Evolutionary conservation across 148 eudicot species (phyloP).

Genomic region (Rhododendron simsii): DNA sequence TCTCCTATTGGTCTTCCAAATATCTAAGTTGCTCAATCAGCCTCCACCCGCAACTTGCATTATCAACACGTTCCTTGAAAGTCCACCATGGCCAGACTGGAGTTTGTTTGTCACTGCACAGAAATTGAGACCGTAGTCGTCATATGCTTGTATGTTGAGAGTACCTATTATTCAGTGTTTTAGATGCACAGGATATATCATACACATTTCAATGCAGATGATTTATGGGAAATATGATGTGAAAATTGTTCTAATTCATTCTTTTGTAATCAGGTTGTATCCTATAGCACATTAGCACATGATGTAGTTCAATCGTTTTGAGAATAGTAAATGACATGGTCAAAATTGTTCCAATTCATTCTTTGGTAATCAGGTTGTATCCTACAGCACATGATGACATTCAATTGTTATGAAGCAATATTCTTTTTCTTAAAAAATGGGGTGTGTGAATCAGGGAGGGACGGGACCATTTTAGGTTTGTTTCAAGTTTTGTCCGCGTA

Average conservation of each 20-base stretch:
- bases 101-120: neutral
- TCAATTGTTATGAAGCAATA: neutral
- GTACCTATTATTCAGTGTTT: neutral
- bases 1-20: neutral
- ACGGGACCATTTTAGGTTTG: neutral
- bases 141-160: neutral
- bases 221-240: neutral
- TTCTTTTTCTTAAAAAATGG: neutral
- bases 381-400: neutral
- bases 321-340: neutral
- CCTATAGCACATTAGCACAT: neutral
- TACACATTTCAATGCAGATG: neutral
- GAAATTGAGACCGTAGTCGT: neutral
- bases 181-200: neutral
- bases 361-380: neutral
- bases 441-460: neutral
- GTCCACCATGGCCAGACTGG: neutral
- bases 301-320: neutral
- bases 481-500: neutral
- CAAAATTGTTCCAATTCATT: neutral
- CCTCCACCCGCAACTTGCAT: neutral
- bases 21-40: neutral
- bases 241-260: neutral
- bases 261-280: neutral
- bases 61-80: neutral